A percentile compares a stretch with the other conserved stretches of the same genome.
Evolutionary conservation across 75 land plant genomes (phyloP).

Genomic region (Cunninghamia lanceolata): DNA sequence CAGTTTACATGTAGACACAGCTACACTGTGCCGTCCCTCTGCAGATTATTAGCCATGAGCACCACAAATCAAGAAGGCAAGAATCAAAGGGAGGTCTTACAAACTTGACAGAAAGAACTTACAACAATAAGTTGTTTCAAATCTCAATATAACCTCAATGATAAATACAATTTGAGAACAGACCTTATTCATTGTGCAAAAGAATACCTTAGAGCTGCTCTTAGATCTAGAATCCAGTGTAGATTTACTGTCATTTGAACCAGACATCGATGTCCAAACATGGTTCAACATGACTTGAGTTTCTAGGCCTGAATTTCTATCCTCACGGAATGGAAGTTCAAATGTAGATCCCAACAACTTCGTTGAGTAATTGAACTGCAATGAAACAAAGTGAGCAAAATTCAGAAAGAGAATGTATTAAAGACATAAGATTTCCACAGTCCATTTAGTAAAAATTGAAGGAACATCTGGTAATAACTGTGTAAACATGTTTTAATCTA

Average conservation of each 20-base stretch:
- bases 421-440: too few relatives aligned
- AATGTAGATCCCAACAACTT: constrained; percentile 6
- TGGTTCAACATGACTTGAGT: constrained; percentile 28
- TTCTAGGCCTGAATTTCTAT: constrained; percentile 22
- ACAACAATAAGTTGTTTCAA: background rate
- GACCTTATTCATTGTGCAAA: background rate
- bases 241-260: background rate
- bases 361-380: constrained; percentile 29
- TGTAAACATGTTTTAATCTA: background rate
- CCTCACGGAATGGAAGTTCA: constrained; percentile 21
- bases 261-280: constrained; percentile 11
- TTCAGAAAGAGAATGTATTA: background rate
- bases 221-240: background rate
- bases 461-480: too few relatives aligned
- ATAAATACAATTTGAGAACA: background rate
- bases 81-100: background rate
- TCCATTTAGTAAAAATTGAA: too few relatives aligned
- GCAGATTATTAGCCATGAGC: background rate
- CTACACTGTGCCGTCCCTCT: too few relatives aligned
- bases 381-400: background rate
- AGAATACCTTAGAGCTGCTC: background rate
- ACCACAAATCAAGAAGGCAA: background rate
- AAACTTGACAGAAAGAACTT: background rate
- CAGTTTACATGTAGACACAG: background rate
- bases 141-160: background rate